Evolutionary conservation across 352 stramenopile species (phyloP).

Genomic region (Nothophytophthora sp.): DNA sequence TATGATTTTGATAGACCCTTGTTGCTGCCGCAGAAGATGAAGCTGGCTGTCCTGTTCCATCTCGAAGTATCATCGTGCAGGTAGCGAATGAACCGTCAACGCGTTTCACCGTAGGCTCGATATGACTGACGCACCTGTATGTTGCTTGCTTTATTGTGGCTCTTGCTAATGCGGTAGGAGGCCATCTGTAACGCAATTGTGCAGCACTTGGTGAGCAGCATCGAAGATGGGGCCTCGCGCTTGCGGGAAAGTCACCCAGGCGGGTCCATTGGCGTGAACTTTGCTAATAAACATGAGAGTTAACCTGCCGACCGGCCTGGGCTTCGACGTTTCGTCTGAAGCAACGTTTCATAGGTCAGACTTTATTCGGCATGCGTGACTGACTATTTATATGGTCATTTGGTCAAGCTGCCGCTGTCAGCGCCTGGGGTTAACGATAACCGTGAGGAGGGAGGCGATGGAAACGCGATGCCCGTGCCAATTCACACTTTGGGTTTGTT

Average conservation of each 20-base stretch:
- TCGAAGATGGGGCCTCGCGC: conserved; percentile 21
- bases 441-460: too few species aligned
- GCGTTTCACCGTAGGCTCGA: background rate
- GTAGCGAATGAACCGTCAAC: conserved; percentile 16
- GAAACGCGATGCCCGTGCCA: too few species aligned
- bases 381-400: background rate
- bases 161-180: conserved; percentile 37
- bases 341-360: background rate
- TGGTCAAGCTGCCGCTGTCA: background rate
- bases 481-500: too few species aligned
- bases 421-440: background rate
- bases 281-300: conserved; percentile 1
- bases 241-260: conserved; percentile 71
- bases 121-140: background rate
- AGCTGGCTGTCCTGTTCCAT: conserved; percentile 56
- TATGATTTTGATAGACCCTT: conserved; percentile 36
- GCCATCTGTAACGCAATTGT: conserved; percentile 74
- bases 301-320: background rate
- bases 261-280: conserved; percentile 58
- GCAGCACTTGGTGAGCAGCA: conserved; percentile 50
- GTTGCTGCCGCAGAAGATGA: conserved; percentile 51
- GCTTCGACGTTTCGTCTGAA: background rate
- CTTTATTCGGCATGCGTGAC: background rate
- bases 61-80: conserved; percentile 79
- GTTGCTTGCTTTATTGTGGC: background rate